Percentiles rank a stretch among this genome's conserved stretches.
phyloP scores from a whole-genome alignment of 306 rosid genomes.

The Vachellia pachyceras region DNA sequence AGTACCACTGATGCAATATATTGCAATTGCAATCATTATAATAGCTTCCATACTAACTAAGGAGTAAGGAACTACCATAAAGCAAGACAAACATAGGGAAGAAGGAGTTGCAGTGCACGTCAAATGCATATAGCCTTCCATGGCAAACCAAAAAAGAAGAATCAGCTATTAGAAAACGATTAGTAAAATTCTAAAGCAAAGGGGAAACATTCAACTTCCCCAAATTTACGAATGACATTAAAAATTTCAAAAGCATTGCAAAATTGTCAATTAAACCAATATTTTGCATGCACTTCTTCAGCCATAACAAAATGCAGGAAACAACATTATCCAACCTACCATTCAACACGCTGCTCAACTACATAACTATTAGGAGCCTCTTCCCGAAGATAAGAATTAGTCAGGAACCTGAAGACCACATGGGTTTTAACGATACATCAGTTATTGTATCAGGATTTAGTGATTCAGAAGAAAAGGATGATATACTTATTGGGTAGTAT shows the following conservation, averaged over 20 bases:
- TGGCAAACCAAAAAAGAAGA: constrained; percentile 28
- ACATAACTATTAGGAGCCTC: constrained; percentile 98
- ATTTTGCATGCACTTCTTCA: constrained; percentile 30
- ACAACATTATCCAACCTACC: constrained; percentile 54
- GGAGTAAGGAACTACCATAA: constrained; percentile 67
- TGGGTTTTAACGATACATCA: constrained; percentile 26
- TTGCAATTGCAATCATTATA: constrained; percentile 26
- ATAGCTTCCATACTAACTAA: constrained; percentile 27
- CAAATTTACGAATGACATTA: constrained; percentile 15
- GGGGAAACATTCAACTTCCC: not conserved
- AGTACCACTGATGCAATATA: constrained; percentile 35
- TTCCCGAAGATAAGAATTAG: constrained; percentile 95
- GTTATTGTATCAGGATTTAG: constrained; percentile 20
- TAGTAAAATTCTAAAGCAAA: constrained; percentile 26
- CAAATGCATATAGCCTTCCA: constrained; percentile 96
- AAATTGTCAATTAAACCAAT: constrained; percentile 14
- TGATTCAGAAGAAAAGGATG: constrained; percentile 18
- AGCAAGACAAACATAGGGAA: constrained; percentile 94
- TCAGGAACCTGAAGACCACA: constrained; percentile 70
- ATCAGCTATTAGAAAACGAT: constrained; percentile 41
- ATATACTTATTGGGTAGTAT: constrained; percentile 30
- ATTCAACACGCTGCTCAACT: constrained; percentile 99
- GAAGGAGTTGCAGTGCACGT: constrained; percentile 99
- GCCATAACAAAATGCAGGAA: constrained; percentile 24
- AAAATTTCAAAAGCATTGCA: constrained; percentile 31